Percentiles rank a stretch among this genome's conserved stretches.
These are phyloP conservation scores for Mucor sp. DNA, from an alignment of 371 early-diverging fungal species.

Conservation along the genomic window DNA sequence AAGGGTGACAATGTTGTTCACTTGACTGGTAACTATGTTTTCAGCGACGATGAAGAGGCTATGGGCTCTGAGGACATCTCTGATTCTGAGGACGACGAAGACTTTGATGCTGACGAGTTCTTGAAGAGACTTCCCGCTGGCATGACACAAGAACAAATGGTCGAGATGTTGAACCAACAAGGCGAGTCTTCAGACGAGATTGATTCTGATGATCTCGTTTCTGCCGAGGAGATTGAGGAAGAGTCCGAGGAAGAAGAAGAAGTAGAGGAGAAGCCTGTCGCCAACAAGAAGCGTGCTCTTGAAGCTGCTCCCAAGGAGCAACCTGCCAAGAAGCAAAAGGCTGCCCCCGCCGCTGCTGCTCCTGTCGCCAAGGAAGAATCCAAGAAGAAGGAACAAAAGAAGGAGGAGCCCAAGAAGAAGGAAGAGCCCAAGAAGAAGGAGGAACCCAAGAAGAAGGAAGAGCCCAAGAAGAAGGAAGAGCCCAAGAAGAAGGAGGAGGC, in stretches of 20 bases:
- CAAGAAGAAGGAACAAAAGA: constrained; percentile 33
- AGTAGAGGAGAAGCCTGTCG: constrained; percentile 23
- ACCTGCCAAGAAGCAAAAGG: constrained; percentile 42
- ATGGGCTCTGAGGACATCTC: constrained; percentile 39
- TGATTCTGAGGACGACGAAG: constrained; percentile 32
- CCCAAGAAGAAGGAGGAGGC: constrained; percentile 38
- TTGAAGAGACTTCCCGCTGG: constrained; percentile 17
- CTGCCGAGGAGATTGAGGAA: constrained; percentile 46
- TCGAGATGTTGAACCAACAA: constrained; percentile 15
- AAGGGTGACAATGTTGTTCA: constrained; percentile 65
- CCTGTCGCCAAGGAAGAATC: constrained; percentile 48
- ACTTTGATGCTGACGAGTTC: constrained; percentile 47
- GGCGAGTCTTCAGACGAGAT: constrained; percentile 48
- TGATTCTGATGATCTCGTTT: constrained; percentile 29
- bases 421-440: constrained; percentile 9
- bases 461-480: constrained; percentile 41
- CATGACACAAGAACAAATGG: constrained; percentile 9
- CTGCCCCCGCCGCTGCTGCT: constrained; percentile 20
- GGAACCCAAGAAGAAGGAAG: constrained; percentile 26
- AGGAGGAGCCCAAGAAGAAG: too few relatives aligned
- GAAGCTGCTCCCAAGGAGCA: constrained; percentile 33
- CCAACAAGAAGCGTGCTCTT: constrained; percentile 40
- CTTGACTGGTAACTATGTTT: constrained; percentile 79
- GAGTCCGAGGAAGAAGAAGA: constrained; percentile 36
- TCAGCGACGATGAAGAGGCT: constrained; percentile 35